Conservation (phyloP, 176 grass and related monocot genomes). For the Musa beccarii region DNA sequence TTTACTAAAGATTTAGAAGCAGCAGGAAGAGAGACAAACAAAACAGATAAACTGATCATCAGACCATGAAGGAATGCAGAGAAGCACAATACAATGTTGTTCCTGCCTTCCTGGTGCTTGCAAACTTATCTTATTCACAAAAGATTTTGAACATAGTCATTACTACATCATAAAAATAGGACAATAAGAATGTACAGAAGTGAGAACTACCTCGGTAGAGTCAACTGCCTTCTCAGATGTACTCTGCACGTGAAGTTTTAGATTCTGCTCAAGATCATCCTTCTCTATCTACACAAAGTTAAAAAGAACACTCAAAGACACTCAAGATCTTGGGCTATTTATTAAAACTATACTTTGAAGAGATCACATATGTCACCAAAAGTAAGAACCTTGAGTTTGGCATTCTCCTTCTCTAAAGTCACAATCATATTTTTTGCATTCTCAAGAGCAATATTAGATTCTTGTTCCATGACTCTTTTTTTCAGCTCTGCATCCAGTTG, state of each 20-base stretch:
- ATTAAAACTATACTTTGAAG: background rate
- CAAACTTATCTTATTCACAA: background rate
- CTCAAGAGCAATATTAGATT: slow-evolving; percentile 42
- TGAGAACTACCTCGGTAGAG: slow-evolving; percentile 19
- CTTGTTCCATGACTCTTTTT: slow-evolving; percentile 29
- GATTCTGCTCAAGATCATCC: slow-evolving; percentile 47
- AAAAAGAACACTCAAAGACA: too few species aligned
- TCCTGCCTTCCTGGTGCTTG: background rate
- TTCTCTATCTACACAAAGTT: slow-evolving; percentile 45
- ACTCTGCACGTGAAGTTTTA: slow-evolving; percentile 19
- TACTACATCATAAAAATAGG: background rate
- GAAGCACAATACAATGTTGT: background rate
- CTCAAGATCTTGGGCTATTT: background rate
- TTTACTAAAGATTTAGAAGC: background rate
- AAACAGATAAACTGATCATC: background rate
- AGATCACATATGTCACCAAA: background rate
- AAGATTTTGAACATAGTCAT: background rate
- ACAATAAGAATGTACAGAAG: background rate
- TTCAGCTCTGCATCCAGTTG: slow-evolving; percentile 44
- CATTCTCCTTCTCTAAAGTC: slow-evolving; percentile 73
- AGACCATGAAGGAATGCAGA: background rate
- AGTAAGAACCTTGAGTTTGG: slow-evolving; percentile 63
- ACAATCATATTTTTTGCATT: slow-evolving; percentile 42
- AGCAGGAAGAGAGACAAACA: background rate
- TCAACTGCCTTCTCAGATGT: slow-evolving; percentile 30